A percentile compares a stretch with the other conserved stretches of the same genome.
Conservation (phyloP, 2,329 filamentous ascomycete species). For the Didymella pomorum region DNA sequence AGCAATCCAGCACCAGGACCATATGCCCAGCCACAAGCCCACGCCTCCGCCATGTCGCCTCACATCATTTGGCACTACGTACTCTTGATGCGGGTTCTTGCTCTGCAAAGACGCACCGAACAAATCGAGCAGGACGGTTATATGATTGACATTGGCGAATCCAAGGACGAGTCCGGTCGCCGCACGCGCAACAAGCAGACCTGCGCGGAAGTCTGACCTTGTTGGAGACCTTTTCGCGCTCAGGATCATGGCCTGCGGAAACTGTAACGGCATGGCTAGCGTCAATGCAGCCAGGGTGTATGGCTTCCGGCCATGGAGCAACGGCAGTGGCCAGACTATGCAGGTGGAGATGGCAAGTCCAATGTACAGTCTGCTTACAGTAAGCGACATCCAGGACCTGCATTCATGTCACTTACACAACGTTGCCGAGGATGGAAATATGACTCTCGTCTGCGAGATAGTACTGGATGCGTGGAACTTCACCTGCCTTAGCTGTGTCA, state of each 20-base stretch:
- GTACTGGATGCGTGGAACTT: slow-evolving; percentile 82
- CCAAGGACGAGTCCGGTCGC: slow-evolving; percentile 74
- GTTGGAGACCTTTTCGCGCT: slow-evolving; percentile 64
- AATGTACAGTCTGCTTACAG: slow-evolving; percentile 64
- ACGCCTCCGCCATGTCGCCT: slow-evolving; percentile 79
- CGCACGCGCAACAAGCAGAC: slow-evolving; percentile 69
- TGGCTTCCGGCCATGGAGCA: slow-evolving; percentile 78
- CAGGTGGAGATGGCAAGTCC: slow-evolving; percentile 75
- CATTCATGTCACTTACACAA: slow-evolving; percentile 55
- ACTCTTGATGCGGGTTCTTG: slow-evolving; percentile 74
- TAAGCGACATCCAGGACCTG: slow-evolving; percentile 1
- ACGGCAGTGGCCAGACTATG: slow-evolving; percentile 75
- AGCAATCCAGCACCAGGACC: slow-evolving; percentile 78
- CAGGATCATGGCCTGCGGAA: slow-evolving; percentile 76
- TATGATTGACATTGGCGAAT: slow-evolving; percentile 79
- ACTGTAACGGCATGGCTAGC: slow-evolving; percentile 74
- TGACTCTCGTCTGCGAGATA: slow-evolving; percentile 74
- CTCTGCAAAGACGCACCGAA: slow-evolving; percentile 81
- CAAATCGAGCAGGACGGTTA: slow-evolving; percentile 74
- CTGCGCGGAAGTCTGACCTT: slow-evolving; percentile 63
- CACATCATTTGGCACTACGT: slow-evolving; percentile 72
- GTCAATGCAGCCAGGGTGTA: slow-evolving; percentile 75
- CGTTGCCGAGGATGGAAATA: slow-evolving; percentile 74
- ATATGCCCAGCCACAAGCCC: slow-evolving; percentile 71
- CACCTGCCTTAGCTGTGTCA: slow-evolving; percentile 61